Evolutionary conservation across 352 stramenopile genomes (phyloP).

Genomic region (Aphanomyces cochlioides): DNA sequence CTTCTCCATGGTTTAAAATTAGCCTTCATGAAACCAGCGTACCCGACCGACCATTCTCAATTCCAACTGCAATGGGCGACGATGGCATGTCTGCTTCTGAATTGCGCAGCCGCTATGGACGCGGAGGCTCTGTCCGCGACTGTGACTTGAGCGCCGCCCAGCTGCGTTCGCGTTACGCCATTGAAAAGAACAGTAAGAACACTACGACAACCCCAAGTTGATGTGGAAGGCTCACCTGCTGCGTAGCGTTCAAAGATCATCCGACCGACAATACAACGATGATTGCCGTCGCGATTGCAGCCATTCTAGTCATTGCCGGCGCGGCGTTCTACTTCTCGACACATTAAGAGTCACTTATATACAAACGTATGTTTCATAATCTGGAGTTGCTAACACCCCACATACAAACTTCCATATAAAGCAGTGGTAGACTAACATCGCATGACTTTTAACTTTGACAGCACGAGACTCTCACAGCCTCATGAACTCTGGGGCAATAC

Average conservation of each 20-base stretch:
- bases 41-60: no score
- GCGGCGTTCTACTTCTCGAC: slow-evolving; percentile 23
- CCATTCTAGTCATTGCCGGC: slow-evolving; percentile 9
- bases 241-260: slow-evolving; percentile 30
- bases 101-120: slow-evolving; percentile 68
- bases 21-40: no score
- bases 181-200: slow-evolving; percentile 77
- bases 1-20: background rate
- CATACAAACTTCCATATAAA: no score
- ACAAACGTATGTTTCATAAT: background rate
- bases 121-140: slow-evolving; percentile 65
- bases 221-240: background rate
- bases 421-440: no score
- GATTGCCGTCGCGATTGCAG: slow-evolving; percentile 12
- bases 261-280: slow-evolving; percentile 11
- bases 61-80: slow-evolving; percentile 38
- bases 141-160: slow-evolving; percentile 73
- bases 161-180: slow-evolving; percentile 72
- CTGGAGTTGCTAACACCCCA: background rate
- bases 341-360: background rate
- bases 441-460: no score
- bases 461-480: no score
- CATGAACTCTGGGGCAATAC: no score
- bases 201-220: no score
- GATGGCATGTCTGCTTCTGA: slow-evolving; percentile 64